These are phyloP conservation scores for Ogataea zsoltii DNA, from an alignment of 805 yeast species.

Conservation along the genomic window DNA sequence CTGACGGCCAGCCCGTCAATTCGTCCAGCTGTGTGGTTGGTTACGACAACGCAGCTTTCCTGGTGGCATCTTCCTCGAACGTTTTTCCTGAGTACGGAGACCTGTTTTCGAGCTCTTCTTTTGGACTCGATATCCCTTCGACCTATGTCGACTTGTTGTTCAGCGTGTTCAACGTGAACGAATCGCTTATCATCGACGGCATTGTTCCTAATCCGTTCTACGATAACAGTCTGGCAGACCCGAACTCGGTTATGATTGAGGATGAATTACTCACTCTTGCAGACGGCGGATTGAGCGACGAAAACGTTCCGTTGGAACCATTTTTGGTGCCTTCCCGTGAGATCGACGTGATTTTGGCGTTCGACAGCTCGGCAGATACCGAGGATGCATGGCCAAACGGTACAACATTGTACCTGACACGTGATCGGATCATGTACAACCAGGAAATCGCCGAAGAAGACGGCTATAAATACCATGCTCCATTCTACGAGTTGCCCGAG, in stretches of 20 bases:
- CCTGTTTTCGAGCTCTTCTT: conserved; percentile 13
- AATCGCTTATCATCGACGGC: conserved; percentile 44
- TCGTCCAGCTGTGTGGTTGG: conserved; percentile 55
- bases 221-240: conserved; percentile 32
- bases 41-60: conserved; percentile 75
- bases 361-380: conserved; percentile 66
- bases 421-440: conserved; percentile 43
- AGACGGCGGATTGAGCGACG: conserved; percentile 41
- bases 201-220: conserved; percentile 47
- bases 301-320: conserved; percentile 65
- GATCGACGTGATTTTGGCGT: conserved; percentile 64
- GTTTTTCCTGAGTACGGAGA: conserved; percentile 42
- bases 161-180: conserved; percentile 44
- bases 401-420: conserved; percentile 51
- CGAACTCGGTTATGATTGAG: conserved; percentile 27
- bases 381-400: conserved; percentile 65
- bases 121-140: conserved; percentile 23
- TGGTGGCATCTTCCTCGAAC: conserved; percentile 77
- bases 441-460: conserved; percentile 47
- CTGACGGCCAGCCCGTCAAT: conserved; percentile 53
- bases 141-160: conserved; percentile 17
- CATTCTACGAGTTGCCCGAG: conserved; percentile 71
- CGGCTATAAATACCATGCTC: conserved; percentile 4
- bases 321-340: conserved; percentile 57
- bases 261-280: conserved; percentile 21